phyloP scores from a whole-genome alignment of 805 yeast genomes.

The Komagataella populi region DNA sequence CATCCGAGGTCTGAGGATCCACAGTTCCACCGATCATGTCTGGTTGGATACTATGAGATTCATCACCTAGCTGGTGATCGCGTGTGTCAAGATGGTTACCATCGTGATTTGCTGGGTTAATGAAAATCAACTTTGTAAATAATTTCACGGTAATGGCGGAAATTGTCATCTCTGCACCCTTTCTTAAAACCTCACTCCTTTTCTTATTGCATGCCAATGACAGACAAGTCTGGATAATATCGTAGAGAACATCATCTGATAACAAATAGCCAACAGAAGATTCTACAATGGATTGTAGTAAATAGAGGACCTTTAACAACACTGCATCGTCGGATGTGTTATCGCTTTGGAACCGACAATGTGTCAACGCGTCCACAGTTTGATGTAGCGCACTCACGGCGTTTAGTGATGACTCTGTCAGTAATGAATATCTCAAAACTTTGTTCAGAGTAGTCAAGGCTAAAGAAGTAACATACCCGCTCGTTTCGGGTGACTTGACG shows the following conservation, averaged over 20 bases:
- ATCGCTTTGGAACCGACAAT: constrained; percentile 93
- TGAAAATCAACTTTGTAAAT: constrained; percentile 42
- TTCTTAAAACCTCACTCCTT: constrained; percentile 78
- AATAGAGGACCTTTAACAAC: constrained; percentile 63
- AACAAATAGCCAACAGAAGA: constrained; percentile 54
- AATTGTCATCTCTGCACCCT: constrained; percentile 80
- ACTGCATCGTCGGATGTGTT: constrained; percentile 89
- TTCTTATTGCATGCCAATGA: constrained; percentile 87
- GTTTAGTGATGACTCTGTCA: constrained; percentile 41
- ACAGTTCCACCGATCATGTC: constrained; percentile 42
- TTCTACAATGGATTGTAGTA: constrained; percentile 53
- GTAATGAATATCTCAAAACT: constrained; percentile 55
- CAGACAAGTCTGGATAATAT: constrained; percentile 82
- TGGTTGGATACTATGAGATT: constrained; percentile 28
- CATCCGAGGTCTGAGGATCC: constrained; percentile 1
- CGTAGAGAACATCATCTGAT: constrained; percentile 74
- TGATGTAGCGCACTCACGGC: constrained; percentile 47
- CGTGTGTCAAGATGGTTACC: constrained; percentile 15
- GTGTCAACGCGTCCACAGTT: constrained; percentile 66
- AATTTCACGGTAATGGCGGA: constrained; percentile 53
- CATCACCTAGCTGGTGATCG: constrained; percentile 11
- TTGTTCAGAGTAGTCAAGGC: constrained; percentile 69
- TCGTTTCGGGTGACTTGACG: constrained; percentile 70
- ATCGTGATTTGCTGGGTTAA: constrained; percentile 23
- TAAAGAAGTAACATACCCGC: constrained; percentile 74